Evolutionary conservation across 2,329 filamentous ascomycete species (phyloP).

Genomic region (Ramularia endophylla): DNA sequence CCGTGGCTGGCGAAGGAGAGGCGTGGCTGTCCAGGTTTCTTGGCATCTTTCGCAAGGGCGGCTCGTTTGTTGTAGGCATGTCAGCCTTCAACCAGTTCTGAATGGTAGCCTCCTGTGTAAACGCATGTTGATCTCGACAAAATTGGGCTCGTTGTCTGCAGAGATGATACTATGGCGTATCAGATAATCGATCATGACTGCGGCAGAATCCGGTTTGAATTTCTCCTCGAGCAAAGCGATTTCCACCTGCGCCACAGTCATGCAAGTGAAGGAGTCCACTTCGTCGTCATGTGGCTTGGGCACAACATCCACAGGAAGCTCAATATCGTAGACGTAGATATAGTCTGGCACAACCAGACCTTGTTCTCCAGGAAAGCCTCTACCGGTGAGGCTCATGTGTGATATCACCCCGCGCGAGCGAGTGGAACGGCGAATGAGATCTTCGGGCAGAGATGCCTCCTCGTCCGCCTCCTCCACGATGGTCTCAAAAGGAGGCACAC

Average conservation of each 20-base stretch:
- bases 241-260: constrained; percentile 66
- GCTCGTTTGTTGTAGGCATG: too few relatives aligned
- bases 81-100: constrained; percentile 37
- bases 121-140: constrained; percentile 65
- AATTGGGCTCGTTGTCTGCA: constrained; percentile 69
- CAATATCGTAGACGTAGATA: constrained; percentile 84
- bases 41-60: too few relatives aligned
- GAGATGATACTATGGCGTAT: constrained; percentile 75
- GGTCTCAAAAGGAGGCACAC: constrained; percentile 74
- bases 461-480: constrained; percentile 80
- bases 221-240: constrained; percentile 60
- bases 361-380: constrained; percentile 68
- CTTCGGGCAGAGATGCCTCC: constrained; percentile 72
- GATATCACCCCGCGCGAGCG: constrained; percentile 63
- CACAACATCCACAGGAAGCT: constrained; percentile 60
- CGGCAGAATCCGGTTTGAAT: constrained; percentile 91
- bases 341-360: constrained; percentile 81
- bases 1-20: too few relatives aligned
- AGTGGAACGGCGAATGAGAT: constrained; percentile 56
- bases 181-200: constrained; percentile 82
- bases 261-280: constrained; percentile 74
- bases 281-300: constrained; percentile 80
- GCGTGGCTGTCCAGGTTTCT: too few relatives aligned
- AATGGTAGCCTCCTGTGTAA: constrained; percentile 76
- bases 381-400: constrained; percentile 74